A percentile compares a stretch with the other conserved stretches of the same genome.
phyloP scores from a whole-genome alignment of 257 asterid genomes.

The Ehretia macrophylla region DNA sequence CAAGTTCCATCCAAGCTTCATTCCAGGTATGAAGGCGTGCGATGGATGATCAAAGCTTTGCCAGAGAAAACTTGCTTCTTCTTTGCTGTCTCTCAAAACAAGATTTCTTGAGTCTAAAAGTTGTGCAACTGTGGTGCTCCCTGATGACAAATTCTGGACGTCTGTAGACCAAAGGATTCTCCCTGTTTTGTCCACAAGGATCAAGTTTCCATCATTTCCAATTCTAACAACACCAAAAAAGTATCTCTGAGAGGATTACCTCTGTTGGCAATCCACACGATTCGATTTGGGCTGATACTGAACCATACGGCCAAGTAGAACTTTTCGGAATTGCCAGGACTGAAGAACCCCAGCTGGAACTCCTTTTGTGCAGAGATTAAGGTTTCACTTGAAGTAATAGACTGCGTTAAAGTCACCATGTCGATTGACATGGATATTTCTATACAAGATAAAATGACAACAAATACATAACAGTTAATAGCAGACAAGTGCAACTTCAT shows the following conservation, averaged over 20 bases:
- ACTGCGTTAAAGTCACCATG: not conserved
- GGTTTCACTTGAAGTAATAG: not conserved
- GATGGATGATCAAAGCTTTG: not conserved
- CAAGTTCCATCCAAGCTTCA: conserved; percentile 78
- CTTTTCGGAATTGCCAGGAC: conserved; percentile 14
- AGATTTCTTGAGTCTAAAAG: conserved; percentile 27
- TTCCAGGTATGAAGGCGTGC: conserved; percentile 31
- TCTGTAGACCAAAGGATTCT: conserved; percentile 8
- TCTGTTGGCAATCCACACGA: conserved; percentile 26
- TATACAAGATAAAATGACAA: not conserved
- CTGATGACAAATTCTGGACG: not conserved
- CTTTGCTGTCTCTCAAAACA: not conserved
- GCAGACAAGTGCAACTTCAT: not conserved
- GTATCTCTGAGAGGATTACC: conserved; percentile 2
- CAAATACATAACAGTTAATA: not conserved
- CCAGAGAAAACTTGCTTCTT: not conserved
- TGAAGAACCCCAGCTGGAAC: conserved; percentile 23
- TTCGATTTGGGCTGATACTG: not conserved
- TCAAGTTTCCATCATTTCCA: conserved; percentile 11
- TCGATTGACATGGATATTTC: not conserved
- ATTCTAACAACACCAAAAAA: conserved; percentile 8
- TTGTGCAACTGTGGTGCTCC: conserved; percentile 4
- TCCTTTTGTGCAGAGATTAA: conserved; percentile 13
- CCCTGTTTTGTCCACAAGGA: conserved; percentile 2
- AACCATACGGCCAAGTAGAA: conserved; percentile 33